These are phyloP conservation scores for Erodium moschatum DNA, from an alignment of 441 rosid genomes.

Conservation along the genomic window DNA sequence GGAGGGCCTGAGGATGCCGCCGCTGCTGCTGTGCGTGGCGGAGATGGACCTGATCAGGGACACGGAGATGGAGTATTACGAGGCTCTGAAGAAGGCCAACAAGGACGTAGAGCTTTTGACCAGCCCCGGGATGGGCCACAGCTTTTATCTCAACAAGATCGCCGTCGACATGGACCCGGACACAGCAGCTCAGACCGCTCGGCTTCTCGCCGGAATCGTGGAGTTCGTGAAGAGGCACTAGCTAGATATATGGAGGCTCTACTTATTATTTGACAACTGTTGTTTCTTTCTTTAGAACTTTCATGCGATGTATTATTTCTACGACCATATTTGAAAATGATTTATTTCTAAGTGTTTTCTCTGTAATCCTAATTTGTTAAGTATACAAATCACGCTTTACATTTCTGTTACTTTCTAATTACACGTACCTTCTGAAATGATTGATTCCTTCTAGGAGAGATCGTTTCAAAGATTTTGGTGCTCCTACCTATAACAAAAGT, in stretches of 20 bases:
- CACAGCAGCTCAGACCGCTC: conserved; percentile 28
- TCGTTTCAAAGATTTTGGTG: too few relatives aligned
- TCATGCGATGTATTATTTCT: too few relatives aligned
- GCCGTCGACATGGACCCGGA: conserved; percentile 36
- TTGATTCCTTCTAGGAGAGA: too few relatives aligned
- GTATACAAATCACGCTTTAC: too few relatives aligned
- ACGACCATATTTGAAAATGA: too few relatives aligned
- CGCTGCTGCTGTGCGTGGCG: conserved; percentile 41
- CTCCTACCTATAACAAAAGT: too few relatives aligned
- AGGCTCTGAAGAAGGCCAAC: conserved; percentile 37
- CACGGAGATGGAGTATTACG: conserved; percentile 52
- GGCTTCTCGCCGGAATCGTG: conserved; percentile 31
- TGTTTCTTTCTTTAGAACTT: too few relatives aligned
- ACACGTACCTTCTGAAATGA: too few relatives aligned
- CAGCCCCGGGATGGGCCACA: conserved; percentile 45
- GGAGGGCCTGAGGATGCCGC: conserved; percentile 41
- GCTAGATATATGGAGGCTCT: conserved; percentile 10
- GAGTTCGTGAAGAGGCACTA: conserved; percentile 34
- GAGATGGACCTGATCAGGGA: conserved; percentile 43
- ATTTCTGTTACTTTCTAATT: too few relatives aligned
- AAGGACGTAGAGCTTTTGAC: conserved; percentile 42
- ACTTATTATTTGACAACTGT: too few relatives aligned
- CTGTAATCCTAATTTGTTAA: too few relatives aligned
- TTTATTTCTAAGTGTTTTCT: too few relatives aligned
- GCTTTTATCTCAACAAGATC: conserved; percentile 46